Conservation (phyloP, 148 eudicot genomes). For the Rhododendron kiyosumense region DNA sequence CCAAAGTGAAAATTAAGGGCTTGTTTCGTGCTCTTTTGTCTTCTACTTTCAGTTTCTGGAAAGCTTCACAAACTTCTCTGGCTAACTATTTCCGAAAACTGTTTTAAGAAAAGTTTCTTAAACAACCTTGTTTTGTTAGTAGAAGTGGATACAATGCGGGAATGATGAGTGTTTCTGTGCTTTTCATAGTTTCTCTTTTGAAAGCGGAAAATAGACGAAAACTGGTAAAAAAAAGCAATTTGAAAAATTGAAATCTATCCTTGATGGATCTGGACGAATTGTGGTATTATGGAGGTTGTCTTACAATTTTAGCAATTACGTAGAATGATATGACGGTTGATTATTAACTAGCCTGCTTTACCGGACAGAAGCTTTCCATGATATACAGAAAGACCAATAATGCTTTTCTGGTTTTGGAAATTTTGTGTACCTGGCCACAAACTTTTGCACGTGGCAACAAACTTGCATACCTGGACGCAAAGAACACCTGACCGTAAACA, state of each 20-base stretch:
- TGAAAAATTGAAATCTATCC: not conserved
- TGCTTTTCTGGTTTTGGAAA: not conserved
- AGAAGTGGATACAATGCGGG: not conserved
- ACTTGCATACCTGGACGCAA: too few species aligned
- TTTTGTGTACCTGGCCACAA: too few species aligned
- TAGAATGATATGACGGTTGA: not conserved
- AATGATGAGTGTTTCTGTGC: not conserved
- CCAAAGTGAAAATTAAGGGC: not conserved
- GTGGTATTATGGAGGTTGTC: not conserved
- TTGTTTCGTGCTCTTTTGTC: not conserved
- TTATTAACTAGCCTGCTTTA: not conserved
- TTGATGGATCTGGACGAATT: not conserved
- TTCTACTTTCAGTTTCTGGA: not conserved
- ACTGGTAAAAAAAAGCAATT: not conserved
- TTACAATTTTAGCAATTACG: not conserved
- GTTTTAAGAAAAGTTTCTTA: not conserved
- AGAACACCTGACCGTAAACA: too few species aligned
- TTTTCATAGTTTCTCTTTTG: not conserved
- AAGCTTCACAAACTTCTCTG: not conserved
- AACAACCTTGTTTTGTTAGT: not conserved
- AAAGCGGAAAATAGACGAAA: not conserved
- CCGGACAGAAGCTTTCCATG: not conserved
- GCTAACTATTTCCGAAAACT: not conserved
- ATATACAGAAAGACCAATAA: not conserved
- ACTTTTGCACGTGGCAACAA: too few species aligned